Evolutionary conservation across 768 basidiomycete genomes (phyloP), one percentile per base, ranked within the genome.

Genomic region (Dentipellis sp.): DNA sequence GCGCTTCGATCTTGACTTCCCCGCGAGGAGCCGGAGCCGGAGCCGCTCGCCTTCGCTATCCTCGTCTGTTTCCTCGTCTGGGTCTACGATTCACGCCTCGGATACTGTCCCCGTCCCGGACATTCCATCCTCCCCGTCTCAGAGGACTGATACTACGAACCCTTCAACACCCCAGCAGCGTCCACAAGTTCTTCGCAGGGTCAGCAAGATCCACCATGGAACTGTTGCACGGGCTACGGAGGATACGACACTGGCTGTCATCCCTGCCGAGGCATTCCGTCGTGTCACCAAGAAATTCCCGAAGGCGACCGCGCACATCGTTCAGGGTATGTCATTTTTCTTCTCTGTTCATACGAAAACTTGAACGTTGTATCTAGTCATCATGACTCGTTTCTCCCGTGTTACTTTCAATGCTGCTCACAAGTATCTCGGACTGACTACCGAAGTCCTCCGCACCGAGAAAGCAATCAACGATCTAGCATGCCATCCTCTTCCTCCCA

Each of bases 371-470:
- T 17, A 9, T 56, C 36, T 53, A 63, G 94, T 97, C 36, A 97
- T 99, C 58, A 72, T 99, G 58, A 97, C 97, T 3, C 82, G 97
- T 2, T 95, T 99, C 67, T 93, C 94, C 19, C 83, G 97, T 22
- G 97, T 98, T 10, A 99, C 97, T 0, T 97, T 99, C 75, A 91
- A 88, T 66, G 97, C 95, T 10, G 94, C 97, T 0, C 97, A 98
- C 69, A 88, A 88, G 64, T 99, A 97, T 68, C 82, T 99, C 6
- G 97, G 97, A 6, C 68, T 99, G 53, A 99, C 97, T 0, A 83
- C 86, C 16, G 97, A 99, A 69, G 91, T 98, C 4, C 83, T 99
- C 37, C 84, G 93, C 36, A 95, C 97, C 2, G 97, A 99, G 72
- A 92, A 97, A 66, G 89, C 91, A 0, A 95, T 99, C 68, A 99